Evolutionary conservation across 1,139 yeast genomes (phyloP).

Genomic region (Kodamaea alishanica): DNA sequence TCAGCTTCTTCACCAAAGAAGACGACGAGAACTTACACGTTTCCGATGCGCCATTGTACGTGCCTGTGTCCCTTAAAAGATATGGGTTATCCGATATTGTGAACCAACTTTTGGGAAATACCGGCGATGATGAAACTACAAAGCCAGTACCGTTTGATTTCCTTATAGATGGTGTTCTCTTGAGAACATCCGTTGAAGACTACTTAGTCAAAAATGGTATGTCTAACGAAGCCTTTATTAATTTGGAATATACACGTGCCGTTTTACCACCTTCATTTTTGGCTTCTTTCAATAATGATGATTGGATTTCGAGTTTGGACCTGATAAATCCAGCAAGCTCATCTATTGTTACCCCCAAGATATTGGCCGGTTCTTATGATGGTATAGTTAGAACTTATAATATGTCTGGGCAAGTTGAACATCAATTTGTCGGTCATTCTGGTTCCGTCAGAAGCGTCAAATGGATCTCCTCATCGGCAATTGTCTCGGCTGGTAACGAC

Average conservation of each 20-base stretch:
- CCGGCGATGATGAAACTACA: conserved; percentile 37
- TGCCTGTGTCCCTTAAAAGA: conserved; percentile 81
- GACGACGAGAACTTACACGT: conserved; percentile 68
- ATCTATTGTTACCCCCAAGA: conserved; percentile 37
- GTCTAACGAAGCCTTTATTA: conserved; percentile 76
- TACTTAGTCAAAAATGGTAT: conserved; percentile 74
- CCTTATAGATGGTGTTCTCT: conserved; percentile 75
- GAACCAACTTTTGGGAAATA: conserved; percentile 66
- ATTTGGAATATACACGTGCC: conserved; percentile 86
- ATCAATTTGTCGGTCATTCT: conserved; percentile 82
- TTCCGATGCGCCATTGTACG: conserved; percentile 80
- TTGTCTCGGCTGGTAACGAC: conserved; percentile 86
- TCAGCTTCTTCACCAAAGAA: conserved; percentile 83
- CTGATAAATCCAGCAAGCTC: conserved; percentile 31
- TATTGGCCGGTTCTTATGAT: conserved; percentile 88
- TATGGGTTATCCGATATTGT: conserved; percentile 94
- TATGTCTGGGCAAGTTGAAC: conserved; percentile 74
- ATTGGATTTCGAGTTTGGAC: conserved; percentile 87
- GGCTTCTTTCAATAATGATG: conserved; percentile 87
- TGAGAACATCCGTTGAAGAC: conserved; percentile 75
- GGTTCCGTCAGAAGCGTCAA: conserved; percentile 80
- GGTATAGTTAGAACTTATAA: conserved; percentile 92
- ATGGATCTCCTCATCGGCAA: conserved; percentile 70
- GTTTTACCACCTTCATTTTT: conserved; percentile 89
- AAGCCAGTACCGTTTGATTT: conserved; percentile 88